phyloP scores from a whole-genome alignment of 2,329 filamentous ascomycete genomes.

The Rhinocladiella mackenziei region DNA sequence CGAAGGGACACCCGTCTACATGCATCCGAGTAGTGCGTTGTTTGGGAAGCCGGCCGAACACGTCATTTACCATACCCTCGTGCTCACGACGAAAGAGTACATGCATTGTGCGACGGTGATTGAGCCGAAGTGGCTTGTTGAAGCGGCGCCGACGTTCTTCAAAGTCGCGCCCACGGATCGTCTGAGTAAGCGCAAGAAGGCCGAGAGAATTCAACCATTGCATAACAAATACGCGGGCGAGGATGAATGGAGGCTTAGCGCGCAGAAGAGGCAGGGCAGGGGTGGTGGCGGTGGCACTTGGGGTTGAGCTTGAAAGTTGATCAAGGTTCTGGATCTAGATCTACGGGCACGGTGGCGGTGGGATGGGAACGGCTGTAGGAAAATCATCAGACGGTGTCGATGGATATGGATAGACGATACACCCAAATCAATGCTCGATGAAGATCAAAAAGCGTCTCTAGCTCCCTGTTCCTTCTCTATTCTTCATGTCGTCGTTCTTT shows the following conservation, averaged over 20 bases:
- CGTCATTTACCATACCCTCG: conserved; percentile 75
- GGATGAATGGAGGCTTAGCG: conserved; percentile 90
- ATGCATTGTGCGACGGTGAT: conserved; percentile 94
- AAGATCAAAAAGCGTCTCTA: no score
- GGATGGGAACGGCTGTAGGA: no score
- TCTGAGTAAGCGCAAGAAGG: conserved; percentile 85
- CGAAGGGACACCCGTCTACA: conserved; percentile 88
- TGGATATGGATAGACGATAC: no score
- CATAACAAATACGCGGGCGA: conserved; percentile 89
- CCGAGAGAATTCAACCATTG: conserved; percentile 89
- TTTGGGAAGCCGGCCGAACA: conserved; percentile 96
- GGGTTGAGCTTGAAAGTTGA: conserved; percentile 48
- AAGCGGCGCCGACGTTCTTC: conserved; percentile 98
- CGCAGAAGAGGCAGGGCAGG: conserved; percentile 78
- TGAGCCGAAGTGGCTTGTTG: conserved; percentile 89
- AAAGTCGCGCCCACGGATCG: conserved; percentile 86
- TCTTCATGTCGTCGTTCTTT: no score
- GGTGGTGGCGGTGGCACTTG: conserved; percentile 90
- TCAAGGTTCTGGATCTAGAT: no score
- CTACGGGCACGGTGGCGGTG: no score
- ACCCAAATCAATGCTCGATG: no score
- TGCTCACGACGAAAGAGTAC: conserved; percentile 73
- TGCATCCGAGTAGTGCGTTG: conserved; percentile 85
- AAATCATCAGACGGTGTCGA: no score
- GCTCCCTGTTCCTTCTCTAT: no score